Evolutionary conservation across 352 stramenopile genomes (phyloP), one percentile per base, ranked within the genome.

Genomic region (Globisporangium nunn): DNA sequence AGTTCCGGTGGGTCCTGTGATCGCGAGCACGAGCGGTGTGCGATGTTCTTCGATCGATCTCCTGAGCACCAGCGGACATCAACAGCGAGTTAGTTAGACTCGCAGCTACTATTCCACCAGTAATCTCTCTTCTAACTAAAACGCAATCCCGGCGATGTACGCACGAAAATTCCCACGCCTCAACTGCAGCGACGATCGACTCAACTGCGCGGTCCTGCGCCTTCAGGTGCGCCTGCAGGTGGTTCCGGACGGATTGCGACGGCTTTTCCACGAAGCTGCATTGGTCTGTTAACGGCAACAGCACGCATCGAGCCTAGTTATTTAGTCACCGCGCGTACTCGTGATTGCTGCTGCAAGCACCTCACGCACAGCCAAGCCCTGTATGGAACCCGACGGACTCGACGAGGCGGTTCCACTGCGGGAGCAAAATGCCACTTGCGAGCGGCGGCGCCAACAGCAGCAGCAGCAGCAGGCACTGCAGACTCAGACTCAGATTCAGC

Each of bases 1-100:
- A 4, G 84, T 91, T 17, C 88, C 88, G 1, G 88, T 96, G 6
- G 88, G 89, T 23, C 88, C 88, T 18, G 85, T 96, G 57, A 97
- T 79, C 5, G 88, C 88, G 49, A 97, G 58, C 45, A 96, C 88
- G 10, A 97, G 66, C 15, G 88, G 88, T 28, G 74, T 67, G 7
- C 78, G 74, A 41, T 91, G 76, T 37, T 81, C 85, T 5, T 60
- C 68, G 8, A 72, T 76, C 45, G 68, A 70, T 43, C 75, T 68
- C 40, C 75, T 89, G 63, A 4, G 33, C 44, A 29, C n/a, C 43
- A 28, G 18, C 4, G 5, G 39, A 6, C 28, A 43, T 28, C 43
- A n/a, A 18, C 3, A 44, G n/a, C 55, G 31, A 50, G 31, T 66
- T 5, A 40, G 35, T 10, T 14, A 40, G 35, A 2, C 35, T 11